Base-by-base conservation (phyloP, 2,329 filamentous ascomycete genomes). In the Hypoxylon rubiginosum region DNA sequence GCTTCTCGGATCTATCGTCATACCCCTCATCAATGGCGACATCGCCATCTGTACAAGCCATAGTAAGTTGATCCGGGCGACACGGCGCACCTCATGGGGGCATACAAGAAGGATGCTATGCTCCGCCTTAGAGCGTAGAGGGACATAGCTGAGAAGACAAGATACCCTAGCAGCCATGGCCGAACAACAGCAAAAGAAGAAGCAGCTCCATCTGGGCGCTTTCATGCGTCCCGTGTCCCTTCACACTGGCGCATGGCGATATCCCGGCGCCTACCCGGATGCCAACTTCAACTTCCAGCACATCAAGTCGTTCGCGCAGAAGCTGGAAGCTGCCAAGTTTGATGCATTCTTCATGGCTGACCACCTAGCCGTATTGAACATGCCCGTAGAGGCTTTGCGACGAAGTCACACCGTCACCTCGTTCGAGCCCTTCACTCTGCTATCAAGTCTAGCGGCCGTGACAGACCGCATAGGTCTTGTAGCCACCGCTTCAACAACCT, bases 171-270 rank as follows among this genome's bases (percentile, higher is more conserved):
- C 49, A 52, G 41, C 24, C 39, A 72, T 72, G 71, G 49, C 71
- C 49, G 71, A 67, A 10, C 58, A 63, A 10, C 58, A 63, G 41
- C 67, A 67, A n/a, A 41, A 58, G 52, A 69, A 64, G 56, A 80
- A 79, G 43, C 71, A 83, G 65, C 75, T 87, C 5, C 85, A 88
- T 67, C 80, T 88, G 3, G 87, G 86, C 2, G 86, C 85, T 0
- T 88, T 88, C 64, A 88, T 88, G 85, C 83, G 86, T 17, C 86
- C 85, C 0, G 84, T 88, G 1, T 84, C 81, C 49, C 75, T 87
- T 9, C 85, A 88, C 67, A 85, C 84, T 1, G 84, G 86, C 32
- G 85, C 85, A 67, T 87, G 85, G 85, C 79, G 85, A 5, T 87
- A 87, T 66, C 85, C 85, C 0, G 83, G 83, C 2, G 77, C 85